Base-by-base conservation (phyloP, 768 basidiomycete species). In the Tylopilus vinaceipallidus region DNA sequence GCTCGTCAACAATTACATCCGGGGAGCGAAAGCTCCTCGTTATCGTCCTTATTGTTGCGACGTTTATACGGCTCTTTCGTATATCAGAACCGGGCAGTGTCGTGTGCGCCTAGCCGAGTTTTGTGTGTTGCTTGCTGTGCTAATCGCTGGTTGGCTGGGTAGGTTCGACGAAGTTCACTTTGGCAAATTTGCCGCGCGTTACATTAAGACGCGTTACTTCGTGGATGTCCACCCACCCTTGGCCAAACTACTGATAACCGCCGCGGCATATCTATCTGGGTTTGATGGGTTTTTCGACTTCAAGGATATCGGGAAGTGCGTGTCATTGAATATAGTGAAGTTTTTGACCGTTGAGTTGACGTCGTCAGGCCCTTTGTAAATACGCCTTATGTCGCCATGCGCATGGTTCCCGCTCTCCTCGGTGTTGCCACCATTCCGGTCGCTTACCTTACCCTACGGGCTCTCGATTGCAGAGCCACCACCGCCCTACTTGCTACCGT, bases 81-180 rank as follows among this genome's bases (percentile, higher is more conserved):
- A 72, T 99, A 37, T 90, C 88, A 36, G 82, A 83, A 62, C 95
- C 95, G 0, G 77, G 83, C 49, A 94, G 92, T 60, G 92, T 99
- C 35, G 95, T 99, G 91, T 95, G 57, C 73, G 91, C 79, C 4
- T 11, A 1, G 37, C 47, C 16, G 4, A 13, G 29, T 46, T 17
- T 38, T 19, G 11, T 39, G 17, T 7, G 6, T 13, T 30, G 19
- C 1, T 34, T 27, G 33, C 8, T 7, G 26, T 20, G 33, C 50
- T 61, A n/a, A 50, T 23, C 4, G 29, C 24, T 27, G 13, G 14
- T 44, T 27, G 29, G 39, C 4, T 38, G 3, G 53, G 20, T 60
- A 97, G 95, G 36, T 98, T 98, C 68, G 95, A 98, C 65, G 95
- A 98, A 68, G 95, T 98, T 0, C 95, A 98, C 67, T 98, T 98